Conservation (phyloP, 2,329 filamentous ascomycete genomes). For the Aspergillus quadrilineatus region DNA sequence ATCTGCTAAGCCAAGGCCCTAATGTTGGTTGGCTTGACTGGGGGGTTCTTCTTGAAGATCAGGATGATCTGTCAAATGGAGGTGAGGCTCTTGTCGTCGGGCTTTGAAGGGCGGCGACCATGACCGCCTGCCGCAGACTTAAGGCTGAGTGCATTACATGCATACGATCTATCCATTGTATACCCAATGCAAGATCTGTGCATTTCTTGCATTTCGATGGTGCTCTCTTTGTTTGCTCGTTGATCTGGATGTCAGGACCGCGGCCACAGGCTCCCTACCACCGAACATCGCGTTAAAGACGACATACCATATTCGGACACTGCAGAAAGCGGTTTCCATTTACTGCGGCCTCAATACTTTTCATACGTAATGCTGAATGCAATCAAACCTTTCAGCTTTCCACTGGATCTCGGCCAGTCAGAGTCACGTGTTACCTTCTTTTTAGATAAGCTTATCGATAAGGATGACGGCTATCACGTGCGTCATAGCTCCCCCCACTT, state of each 20-base stretch:
- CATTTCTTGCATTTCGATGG: not conserved
- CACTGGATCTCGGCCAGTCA: not conserved
- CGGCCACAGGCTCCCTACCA: too few species aligned
- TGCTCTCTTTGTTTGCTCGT: not conserved
- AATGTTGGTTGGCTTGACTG: not conserved
- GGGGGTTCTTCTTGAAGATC: not conserved
- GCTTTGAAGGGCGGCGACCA: not conserved
- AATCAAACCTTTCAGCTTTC: too few species aligned
- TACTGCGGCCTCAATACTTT: too few species aligned
- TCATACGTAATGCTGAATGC: too few species aligned
- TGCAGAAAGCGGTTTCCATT: too few species aligned
- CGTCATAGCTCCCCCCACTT: not conserved
- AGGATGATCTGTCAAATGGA: not conserved
- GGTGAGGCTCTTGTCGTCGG: not conserved
- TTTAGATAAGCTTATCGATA: not conserved
- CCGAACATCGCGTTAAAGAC: too few species aligned
- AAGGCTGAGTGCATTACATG: constrained; percentile 3
- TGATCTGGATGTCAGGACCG: not conserved
- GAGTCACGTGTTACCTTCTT: not conserved
- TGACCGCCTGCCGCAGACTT: not conserved
- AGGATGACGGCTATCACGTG: not conserved
- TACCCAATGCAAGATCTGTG: not conserved
- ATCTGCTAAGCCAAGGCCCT: not conserved
- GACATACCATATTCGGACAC: too few species aligned
- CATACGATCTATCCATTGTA: constrained; percentile 6